A percentile compares a stretch with the other conserved stretches of the same genome.
These are phyloP conservation scores for Aquilaria agallochum DNA, from an alignment of 441 rosid species.

Conservation along the genomic window DNA sequence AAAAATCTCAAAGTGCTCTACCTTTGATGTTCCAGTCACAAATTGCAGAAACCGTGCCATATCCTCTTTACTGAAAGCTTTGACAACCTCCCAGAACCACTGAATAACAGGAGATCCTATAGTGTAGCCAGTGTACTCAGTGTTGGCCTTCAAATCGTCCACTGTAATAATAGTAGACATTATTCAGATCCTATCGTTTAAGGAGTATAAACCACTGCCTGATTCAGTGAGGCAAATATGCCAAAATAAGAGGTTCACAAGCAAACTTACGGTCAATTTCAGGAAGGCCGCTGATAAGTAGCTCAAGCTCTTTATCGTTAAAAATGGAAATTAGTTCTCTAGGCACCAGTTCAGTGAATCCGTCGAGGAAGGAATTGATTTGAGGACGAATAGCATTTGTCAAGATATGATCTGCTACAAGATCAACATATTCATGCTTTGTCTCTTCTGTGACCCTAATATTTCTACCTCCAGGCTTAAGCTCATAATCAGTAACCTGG, in stretches of 20 bases:
- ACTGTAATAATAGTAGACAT: constrained; percentile 36
- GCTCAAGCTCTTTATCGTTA: constrained; percentile 98
- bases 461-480: constrained; percentile 95
- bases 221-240: not conserved
- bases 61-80: constrained; percentile 92
- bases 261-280: constrained; percentile 92
- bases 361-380: constrained; percentile 86
- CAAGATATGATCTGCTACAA: constrained; percentile 93
- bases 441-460: constrained; percentile 96
- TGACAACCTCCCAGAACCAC: constrained; percentile 99
- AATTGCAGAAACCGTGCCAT: constrained; percentile 93
- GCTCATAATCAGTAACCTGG: constrained; percentile 97
- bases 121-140: constrained; percentile 90
- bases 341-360: constrained; percentile 80
- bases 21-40: constrained; percentile 99
- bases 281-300: constrained; percentile 96
- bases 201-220: constrained; percentile 14
- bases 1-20: constrained; percentile 12
- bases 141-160: constrained; percentile 86
- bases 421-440: constrained; percentile 95
- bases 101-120: constrained; percentile 80
- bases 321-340: constrained; percentile 86
- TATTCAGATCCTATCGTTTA: constrained; percentile 5
- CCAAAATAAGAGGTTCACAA: not conserved
- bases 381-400: constrained; percentile 99